phyloP scores from a whole-genome alignment of 2,329 filamentous ascomycete species.

The Amauroascus niger region DNA sequence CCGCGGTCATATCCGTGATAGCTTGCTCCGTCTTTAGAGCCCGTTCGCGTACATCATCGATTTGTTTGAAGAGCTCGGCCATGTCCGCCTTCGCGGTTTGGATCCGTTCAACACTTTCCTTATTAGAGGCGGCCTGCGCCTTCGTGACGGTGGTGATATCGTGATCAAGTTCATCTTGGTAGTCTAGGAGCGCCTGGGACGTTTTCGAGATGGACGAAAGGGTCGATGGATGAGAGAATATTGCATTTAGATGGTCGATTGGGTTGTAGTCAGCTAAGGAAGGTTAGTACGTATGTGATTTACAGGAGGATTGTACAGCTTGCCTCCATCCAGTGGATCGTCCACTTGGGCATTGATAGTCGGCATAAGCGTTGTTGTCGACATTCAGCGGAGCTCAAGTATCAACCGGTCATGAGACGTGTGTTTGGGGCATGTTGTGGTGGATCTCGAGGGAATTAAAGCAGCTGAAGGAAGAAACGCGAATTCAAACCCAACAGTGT shows the following conservation, averaged over 20 bases:
- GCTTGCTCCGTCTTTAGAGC: conserved; percentile 88
- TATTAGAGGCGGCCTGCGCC: conserved; percentile 71
- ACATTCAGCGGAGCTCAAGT: conserved; percentile 8
- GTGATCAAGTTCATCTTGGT: conserved; percentile 72
- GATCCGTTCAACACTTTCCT: conserved; percentile 82
- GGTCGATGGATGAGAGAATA: conserved; percentile 83
- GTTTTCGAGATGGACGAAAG: conserved; percentile 67
- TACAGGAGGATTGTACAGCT: conserved; percentile 15
- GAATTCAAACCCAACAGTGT: no score
- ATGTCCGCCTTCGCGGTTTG: conserved; percentile 84
- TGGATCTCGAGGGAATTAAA: no score
- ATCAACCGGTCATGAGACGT: not conserved
- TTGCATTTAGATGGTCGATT: conserved; percentile 80
- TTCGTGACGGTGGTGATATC: conserved; percentile 65
- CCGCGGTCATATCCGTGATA: conserved; percentile 97
- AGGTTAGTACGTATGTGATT: not conserved
- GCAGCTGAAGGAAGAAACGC: no score
- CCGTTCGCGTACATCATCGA: conserved; percentile 80
- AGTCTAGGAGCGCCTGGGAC: conserved; percentile 60
- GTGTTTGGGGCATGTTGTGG: no score
- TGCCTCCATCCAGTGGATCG: conserved; percentile 40
- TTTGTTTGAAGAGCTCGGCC: conserved; percentile 81
- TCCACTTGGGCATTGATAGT: conserved; percentile 29
- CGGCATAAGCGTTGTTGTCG: conserved; percentile 30
- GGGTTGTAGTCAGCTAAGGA: conserved; percentile 75